Percentiles rank a stretch among this genome's conserved stretches.
Conservation (phyloP, 164 flowering plant species). For the Amborella trichopoda region DNA sequence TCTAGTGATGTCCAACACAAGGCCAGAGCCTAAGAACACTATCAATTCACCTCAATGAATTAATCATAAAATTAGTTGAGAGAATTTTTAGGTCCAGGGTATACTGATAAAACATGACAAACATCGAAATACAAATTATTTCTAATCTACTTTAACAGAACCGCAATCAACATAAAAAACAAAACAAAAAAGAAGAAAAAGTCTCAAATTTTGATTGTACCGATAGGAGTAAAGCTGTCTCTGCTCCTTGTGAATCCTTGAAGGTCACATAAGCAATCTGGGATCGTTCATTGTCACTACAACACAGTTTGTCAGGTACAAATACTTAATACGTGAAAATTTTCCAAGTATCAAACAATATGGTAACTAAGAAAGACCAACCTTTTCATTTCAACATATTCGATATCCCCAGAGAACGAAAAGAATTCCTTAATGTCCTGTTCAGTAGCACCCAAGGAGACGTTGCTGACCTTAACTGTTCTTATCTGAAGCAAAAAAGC, state of each 20-base stretch:
- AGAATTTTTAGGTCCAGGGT: too few species aligned
- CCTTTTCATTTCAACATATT: constrained; percentile 60
- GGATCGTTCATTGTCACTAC: constrained; percentile 36
- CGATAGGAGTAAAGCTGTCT: constrained; percentile 40
- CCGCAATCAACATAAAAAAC: too few species aligned
- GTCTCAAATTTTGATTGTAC: neutral
- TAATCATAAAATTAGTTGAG: too few species aligned
- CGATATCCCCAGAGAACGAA: constrained; percentile 67
- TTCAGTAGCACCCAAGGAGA: constrained; percentile 37
- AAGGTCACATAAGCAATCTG: constrained; percentile 62
- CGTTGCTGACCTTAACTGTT: constrained; percentile 60
- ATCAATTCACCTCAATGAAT: too few species aligned
- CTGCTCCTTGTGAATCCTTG: constrained; percentile 67
- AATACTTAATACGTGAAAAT: neutral
- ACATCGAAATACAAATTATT: too few species aligned
- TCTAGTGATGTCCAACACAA: too few species aligned
- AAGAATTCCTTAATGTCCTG: constrained; percentile 57
- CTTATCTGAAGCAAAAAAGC: constrained; percentile 26
- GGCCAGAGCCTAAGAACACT: too few species aligned
- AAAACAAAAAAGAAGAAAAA: neutral
- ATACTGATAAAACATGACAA: too few species aligned
- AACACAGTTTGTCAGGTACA: constrained; percentile 5
- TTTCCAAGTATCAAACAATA: neutral
- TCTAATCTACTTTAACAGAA: too few species aligned
- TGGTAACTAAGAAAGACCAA: constrained; percentile 10